These are phyloP conservation scores for Santalum album DNA, from an alignment of 164 flowering plant genomes.

Conservation along the genomic window DNA sequence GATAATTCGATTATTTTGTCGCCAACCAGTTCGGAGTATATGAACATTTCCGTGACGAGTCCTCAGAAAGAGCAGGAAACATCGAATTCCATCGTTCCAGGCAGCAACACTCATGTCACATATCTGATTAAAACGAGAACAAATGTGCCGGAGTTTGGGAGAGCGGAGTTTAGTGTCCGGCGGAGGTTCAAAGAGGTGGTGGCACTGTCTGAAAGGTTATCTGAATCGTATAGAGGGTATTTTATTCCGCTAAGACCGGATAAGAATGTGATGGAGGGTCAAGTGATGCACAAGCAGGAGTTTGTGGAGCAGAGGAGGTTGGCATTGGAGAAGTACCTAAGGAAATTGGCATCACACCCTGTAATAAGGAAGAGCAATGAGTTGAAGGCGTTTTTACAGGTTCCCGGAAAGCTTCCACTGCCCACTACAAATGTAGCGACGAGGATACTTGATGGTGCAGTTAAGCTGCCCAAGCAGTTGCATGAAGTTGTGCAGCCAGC, in stretches of 20 bases:
- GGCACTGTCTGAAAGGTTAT: constrained; percentile 61
- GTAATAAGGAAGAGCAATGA: constrained; percentile 77
- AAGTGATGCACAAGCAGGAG: constrained; percentile 97
- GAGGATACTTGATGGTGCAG: constrained; percentile 90
- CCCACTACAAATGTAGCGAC: constrained; percentile 69
- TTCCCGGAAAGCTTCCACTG: constrained; percentile 71
- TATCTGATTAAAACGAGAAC: constrained; percentile 74
- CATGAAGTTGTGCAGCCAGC: constrained; percentile 73
- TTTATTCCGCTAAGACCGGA: constrained; percentile 88
- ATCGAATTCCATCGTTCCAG: constrained; percentile 68
- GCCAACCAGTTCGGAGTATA: constrained; percentile 7
- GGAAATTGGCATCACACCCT: constrained; percentile 73
- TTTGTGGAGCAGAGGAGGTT: constrained; percentile 89
- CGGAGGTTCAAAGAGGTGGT: constrained; percentile 80
- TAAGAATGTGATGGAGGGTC: constrained; percentile 91
- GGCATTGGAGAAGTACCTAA: constrained; percentile 86
- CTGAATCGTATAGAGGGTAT: constrained; percentile 70
- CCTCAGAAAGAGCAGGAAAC: constrained; percentile 75
- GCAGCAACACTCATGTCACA: constrained; percentile 54
- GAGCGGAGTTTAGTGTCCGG: constrained; percentile 61
- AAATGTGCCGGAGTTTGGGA: constrained; percentile 50
- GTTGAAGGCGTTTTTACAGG: constrained; percentile 69
- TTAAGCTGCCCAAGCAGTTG: constrained; percentile 77
- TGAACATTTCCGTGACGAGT: constrained; percentile 64
- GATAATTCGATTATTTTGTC: constrained; percentile 14